These are phyloP conservation scores for Candida palmyrensis DNA, from an alignment of 805 yeast species.

Conservation along the genomic window DNA sequence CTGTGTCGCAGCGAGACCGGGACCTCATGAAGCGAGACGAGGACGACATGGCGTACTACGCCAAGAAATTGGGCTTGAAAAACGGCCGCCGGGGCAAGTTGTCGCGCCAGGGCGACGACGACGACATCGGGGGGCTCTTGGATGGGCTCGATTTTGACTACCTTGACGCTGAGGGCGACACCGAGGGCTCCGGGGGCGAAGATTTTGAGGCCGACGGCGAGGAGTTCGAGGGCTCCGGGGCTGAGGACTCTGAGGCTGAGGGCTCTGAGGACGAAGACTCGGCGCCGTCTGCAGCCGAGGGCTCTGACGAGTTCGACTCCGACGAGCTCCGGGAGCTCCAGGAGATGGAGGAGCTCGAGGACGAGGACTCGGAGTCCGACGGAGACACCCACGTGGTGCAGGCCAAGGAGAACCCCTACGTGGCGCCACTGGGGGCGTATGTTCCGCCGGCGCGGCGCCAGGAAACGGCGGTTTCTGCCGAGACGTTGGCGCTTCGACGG, in stretches of 20 bases:
- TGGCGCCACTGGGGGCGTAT: slow-evolving; percentile 57
- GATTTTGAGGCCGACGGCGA: slow-evolving; percentile 10
- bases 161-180: slow-evolving; percentile 8
- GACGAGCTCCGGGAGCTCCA: slow-evolving; percentile 29
- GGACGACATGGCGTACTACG: slow-evolving; percentile 75
- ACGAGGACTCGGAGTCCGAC: slow-evolving; percentile 13
- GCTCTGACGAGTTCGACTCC: slow-evolving; percentile 12
- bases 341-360: slow-evolving; percentile 19
- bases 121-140: slow-evolving; percentile 73
- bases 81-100: slow-evolving; percentile 46
- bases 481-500: slow-evolving; percentile 46
- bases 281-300: slow-evolving; percentile 13
- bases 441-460: slow-evolving; percentile 84
- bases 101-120: slow-evolving; percentile 56
- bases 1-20: slow-evolving; percentile 38
- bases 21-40: slow-evolving; percentile 57
- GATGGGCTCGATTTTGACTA: slow-evolving; percentile 66
- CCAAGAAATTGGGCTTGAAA: slow-evolving; percentile 69
- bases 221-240: slow-evolving; percentile 3
- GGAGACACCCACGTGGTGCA: slow-evolving; percentile 11
- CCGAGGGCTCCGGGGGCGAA: slow-evolving; percentile 1
- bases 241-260: slow-evolving; percentile 7
- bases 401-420: slow-evolving; percentile 66
- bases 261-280: slow-evolving; percentile 5
- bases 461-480: slow-evolving; percentile 29